phyloP scores from a whole-genome alignment of 2,329 filamentous ascomycete genomes.

The Coleophoma cylindrospora region DNA sequence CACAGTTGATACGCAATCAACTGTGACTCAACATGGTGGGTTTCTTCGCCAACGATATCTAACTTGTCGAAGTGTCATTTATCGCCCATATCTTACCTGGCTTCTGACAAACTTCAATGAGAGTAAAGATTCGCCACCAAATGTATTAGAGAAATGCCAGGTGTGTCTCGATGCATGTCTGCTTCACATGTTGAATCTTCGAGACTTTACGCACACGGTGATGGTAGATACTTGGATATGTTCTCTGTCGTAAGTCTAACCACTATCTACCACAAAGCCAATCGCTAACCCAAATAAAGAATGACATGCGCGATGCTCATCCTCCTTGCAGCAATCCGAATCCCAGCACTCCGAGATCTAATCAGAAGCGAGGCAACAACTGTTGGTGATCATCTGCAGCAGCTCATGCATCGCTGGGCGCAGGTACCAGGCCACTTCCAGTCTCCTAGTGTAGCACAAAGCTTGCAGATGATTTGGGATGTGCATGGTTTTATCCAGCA shows the following conservation, averaged over 20 bases:
- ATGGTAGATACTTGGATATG: conserved; percentile 51
- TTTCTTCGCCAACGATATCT: conserved; percentile 46
- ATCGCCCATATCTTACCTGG: conserved; percentile 46
- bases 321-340: conserved; percentile 37
- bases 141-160: conserved; percentile 36
- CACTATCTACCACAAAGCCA: conserved; percentile 1
- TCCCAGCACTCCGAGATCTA: conserved; percentile 31
- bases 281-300: conserved; percentile 18
- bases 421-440: conserved; percentile 28
- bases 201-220: conserved; percentile 43
- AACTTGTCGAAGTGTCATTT: conserved; percentile 47
- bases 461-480: conserved; percentile 39
- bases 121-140: conserved; percentile 20
- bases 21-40: conserved; percentile 36
- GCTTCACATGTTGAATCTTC: conserved; percentile 42
- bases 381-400: conserved; percentile 36
- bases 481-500: conserved; percentile 36
- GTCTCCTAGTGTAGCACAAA: conserved; percentile 41
- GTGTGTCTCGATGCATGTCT: conserved; percentile 42
- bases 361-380: conserved; percentile 32
- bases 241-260: conserved; percentile 38
- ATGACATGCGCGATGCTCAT: conserved; percentile 46
- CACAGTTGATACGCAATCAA: conserved; percentile 25
- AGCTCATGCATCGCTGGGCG: conserved; percentile 37
- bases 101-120: conserved; percentile 24